Base-by-base conservation (phyloP, 495 filamentous ascomycete genomes). In the Penicillium simplicissimum region DNA sequence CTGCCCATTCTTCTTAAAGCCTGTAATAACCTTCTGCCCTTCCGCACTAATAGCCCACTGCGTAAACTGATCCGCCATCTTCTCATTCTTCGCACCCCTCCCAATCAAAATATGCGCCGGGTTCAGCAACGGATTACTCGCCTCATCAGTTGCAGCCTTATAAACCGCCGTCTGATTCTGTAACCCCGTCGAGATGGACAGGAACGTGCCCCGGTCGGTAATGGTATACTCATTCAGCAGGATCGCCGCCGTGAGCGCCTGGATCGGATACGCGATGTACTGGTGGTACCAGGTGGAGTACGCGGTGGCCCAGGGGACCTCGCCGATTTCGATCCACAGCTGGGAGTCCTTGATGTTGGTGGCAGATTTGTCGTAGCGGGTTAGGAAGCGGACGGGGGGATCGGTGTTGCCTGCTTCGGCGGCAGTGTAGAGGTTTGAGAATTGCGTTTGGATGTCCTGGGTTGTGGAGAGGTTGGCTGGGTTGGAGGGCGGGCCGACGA, bases 271-370 rank as follows among this genome's bases (percentile, higher is more conserved):
- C 8, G 69, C 74, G 36, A 76, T 71, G 58, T 72, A 80, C 61
- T 75, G 72, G 60, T 82, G 77, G 56, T 81, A 81, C 79, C 77
- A 82, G 15, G 66, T 73, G 1, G 79, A 77, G 60, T 71, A 71
- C 10, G 67, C 58, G 0, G 66, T 76, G 3, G 76, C 75, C 76
- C 76, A 79, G 15, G 77, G 79, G 13, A 76, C 71, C 59, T 81
- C 74, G 10, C 80, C 79, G 52, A 81, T 81, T 1, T 57, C 59
- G 38, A 76, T 67, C 76, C 78, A 82, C 14, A 81, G 56, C 60
- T 70, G 45, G 0, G 74, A 77, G n/a, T 81, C 80, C 52, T 79
- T 78, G 62, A 82, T 81, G 40, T 79, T 80, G 6, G 75, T 78
- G 0, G 79, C 79, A 6, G 76, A 79, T 57, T 79, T 81, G 64